Base-by-base conservation (phyloP, 352 stramenopile species). In the Globisporangium recalcitrans region DNA sequence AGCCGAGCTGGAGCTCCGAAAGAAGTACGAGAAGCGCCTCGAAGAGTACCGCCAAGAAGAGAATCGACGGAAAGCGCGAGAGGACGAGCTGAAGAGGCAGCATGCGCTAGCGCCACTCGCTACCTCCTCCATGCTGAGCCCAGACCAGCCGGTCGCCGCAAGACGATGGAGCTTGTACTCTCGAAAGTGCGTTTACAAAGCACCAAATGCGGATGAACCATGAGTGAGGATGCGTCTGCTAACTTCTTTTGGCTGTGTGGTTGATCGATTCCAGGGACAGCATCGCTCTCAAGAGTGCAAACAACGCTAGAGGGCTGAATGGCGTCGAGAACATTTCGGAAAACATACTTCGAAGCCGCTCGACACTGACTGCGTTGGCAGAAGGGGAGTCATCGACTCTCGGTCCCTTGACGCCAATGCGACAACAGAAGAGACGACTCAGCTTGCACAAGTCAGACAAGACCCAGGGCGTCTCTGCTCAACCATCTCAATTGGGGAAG, bases 241-340 rank as follows among this genome's bases (percentile, higher is more conserved):
- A 42, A 42, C 4, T 42, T 42, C 36, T 42, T 42, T 6, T 40
- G 24, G 29, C 27, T 40, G 36, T n/a, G 5, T 36, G 26, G 10
- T 32, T 72, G 32, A 68, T 27, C 68, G 2, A 21, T 26, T 55
- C 31, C 34, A 80, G 74, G 27, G 71, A 81, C 47, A 81, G 67
- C 52, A 59, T 74, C 5, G 56, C 62, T 5, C 55, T 68, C 54
- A 68, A 68, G 51, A 68, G 56, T 32, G 72, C 60, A 7, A 74
- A 63, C 58, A 82, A 80, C 36, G 59, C 54, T 14, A 62, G 74
- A 29, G 70, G 70, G 1, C 62, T 79, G 4, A 82, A 81, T 69
- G 82, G 80, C 16, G 80, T 88, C 63, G 82, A 91, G 55, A 91
- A 91, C 60, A 78, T 91, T 14, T 75, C 79, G 16, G 82, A 89